These are phyloP conservation scores for Microthyrium microscopicum DNA, from an alignment of 2,329 filamentous ascomycete species.

Conservation along the genomic window DNA sequence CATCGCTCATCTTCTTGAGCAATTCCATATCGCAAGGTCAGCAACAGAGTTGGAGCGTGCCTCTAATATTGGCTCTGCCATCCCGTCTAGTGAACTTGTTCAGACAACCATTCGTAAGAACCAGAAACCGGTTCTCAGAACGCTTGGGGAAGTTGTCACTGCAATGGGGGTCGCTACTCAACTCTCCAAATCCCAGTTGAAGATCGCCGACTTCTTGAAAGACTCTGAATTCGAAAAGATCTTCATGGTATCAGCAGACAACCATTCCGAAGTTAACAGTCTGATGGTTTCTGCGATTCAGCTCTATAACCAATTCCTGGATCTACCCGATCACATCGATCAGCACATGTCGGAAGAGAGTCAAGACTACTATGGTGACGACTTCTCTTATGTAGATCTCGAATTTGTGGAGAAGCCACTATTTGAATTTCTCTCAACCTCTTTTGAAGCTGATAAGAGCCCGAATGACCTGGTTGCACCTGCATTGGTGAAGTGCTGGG, in stretches of 20 bases:
- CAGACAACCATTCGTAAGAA: conserved; percentile 38
- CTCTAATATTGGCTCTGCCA: too few species aligned
- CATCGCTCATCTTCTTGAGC: conserved; percentile 32
- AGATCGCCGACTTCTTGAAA: conserved; percentile 26
- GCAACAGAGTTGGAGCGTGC: too few species aligned
- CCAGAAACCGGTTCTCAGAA: conserved; percentile 38
- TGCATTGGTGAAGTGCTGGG: conserved; percentile 38
- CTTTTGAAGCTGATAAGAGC: conserved; percentile 40
- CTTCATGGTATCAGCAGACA: conserved; percentile 35
- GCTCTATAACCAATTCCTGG: background rate
- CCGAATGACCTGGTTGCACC: conserved; percentile 37
- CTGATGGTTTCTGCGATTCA: background rate
- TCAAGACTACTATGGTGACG: conserved; percentile 27
- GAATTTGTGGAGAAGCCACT: conserved; percentile 31
- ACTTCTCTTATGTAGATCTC: conserved; percentile 11
- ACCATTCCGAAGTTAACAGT: background rate
- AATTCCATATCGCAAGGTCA: conserved; percentile 37
- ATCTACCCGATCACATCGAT: conserved; percentile 17
- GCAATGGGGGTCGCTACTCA: conserved; percentile 33
- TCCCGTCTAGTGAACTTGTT: conserved; percentile 30
- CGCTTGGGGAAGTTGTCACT: conserved; percentile 34
- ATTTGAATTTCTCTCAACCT: conserved; percentile 40
- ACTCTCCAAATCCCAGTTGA: conserved; percentile 22
- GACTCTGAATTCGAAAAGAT: conserved; percentile 28
- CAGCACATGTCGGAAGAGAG: too few species aligned